A percentile compares a stretch with the other conserved stretches of the same genome.
phyloP scores from a whole-genome alignment of 805 yeast species.

The Metschnikowia amazonensis region DNA sequence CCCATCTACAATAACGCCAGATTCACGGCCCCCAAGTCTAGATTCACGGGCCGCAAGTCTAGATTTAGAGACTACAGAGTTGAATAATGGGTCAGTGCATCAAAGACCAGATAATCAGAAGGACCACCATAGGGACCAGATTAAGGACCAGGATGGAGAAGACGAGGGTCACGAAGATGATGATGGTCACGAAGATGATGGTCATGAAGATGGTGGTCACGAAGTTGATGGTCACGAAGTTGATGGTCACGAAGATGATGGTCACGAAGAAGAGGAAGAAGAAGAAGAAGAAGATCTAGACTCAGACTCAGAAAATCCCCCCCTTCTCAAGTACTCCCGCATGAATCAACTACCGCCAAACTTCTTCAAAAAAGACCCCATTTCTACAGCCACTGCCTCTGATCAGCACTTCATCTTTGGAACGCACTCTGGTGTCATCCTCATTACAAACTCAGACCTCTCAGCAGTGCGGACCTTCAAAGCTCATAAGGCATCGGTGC shows the following conservation, averaged over 20 bases:
- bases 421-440: constrained; percentile 82
- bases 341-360: constrained; percentile 62
- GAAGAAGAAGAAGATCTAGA: constrained; percentile 6
- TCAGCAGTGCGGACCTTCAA: constrained; percentile 65
- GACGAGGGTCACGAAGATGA: too few species aligned
- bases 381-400: constrained; percentile 64
- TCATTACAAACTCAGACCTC: constrained; percentile 59
- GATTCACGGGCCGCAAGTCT: too few species aligned
- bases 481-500: constrained; percentile 81
- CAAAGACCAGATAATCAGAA: too few species aligned
- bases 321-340: constrained; percentile 70
- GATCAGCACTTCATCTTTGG: constrained; percentile 72
- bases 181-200: too few species aligned
- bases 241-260: too few species aligned
- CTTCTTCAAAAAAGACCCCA: constrained; percentile 71
- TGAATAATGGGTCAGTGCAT: background rate
- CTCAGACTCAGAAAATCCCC: constrained; percentile 41
- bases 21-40: background rate
- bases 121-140: too few species aligned
- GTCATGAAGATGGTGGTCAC: too few species aligned
- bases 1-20: background rate
- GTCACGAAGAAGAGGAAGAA: background rate
- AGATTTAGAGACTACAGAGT: background rate
- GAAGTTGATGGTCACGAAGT: too few species aligned
- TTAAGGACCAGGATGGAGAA: too few species aligned